phyloP scores from a whole-genome alignment of 2,329 filamentous ascomycete genomes.

The Colletotrichum karsti region DNA sequence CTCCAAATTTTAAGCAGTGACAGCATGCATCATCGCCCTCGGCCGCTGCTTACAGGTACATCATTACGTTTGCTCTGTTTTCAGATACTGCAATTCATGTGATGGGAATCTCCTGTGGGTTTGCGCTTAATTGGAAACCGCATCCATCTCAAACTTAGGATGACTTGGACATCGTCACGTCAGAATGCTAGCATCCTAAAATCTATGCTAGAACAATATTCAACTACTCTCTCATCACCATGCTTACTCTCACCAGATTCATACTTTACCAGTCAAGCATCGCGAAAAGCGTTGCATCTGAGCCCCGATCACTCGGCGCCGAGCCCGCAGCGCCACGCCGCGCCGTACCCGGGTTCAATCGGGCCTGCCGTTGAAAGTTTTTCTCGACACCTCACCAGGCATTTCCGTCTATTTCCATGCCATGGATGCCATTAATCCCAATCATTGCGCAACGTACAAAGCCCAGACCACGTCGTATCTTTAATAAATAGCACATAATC shows the following conservation, averaged over 20 bases:
- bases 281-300: neutral
- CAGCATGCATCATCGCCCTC: neutral
- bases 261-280: no score
- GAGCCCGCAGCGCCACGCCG: neutral
- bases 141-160: neutral
- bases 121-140: neutral
- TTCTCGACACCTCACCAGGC: neutral
- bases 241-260: no score
- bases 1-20: conserved; percentile 15
- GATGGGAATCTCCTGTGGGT: neutral
- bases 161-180: neutral
- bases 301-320: conserved; percentile 10
- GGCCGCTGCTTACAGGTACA: neutral
- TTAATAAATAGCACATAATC: neutral
- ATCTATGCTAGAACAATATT: no score
- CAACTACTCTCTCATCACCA: no score
- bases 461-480: neutral
- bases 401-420: neutral
- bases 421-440: no score
- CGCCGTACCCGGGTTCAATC: neutral
- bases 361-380: neutral
- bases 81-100: neutral
- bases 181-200: no score
- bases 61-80: no score
- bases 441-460: neutral